Percentiles rank a stretch among this genome's conserved stretches.
Evolutionary conservation across 306 rosid species (phyloP).

Genomic region (barrel medic (Medicago truncatula)): DNA sequence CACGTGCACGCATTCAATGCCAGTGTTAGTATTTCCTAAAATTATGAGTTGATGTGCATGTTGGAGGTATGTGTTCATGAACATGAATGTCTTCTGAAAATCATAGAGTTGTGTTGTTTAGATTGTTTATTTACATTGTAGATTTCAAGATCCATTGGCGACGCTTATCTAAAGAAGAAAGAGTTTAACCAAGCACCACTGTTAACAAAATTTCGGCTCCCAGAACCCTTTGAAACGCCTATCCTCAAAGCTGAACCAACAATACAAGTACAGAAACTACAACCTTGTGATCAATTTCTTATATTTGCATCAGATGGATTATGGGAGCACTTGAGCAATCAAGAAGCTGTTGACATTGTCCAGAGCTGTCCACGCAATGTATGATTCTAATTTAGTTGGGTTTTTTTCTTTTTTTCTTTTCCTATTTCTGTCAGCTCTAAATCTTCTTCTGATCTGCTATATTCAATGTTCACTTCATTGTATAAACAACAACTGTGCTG

Average conservation of each 20-base stretch:
- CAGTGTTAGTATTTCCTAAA: slow-evolving; percentile 8
- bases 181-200: slow-evolving; percentile 89
- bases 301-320: slow-evolving; percentile 97
- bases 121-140: slow-evolving; percentile 45
- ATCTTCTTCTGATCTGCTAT: slow-evolving; percentile 11
- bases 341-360: slow-evolving; percentile 90
- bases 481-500: slow-evolving; percentile 4
- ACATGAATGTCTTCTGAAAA: slow-evolving; percentile 18
- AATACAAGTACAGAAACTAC: slow-evolving; percentile 64
- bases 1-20: background rate
- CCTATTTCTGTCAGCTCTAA: background rate
- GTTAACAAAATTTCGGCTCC: slow-evolving; percentile 74
- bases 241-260: slow-evolving; percentile 91
- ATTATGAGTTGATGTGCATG: slow-evolving; percentile 15
- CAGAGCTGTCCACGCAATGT: slow-evolving; percentile 78
- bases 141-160: slow-evolving; percentile 97
- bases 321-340: slow-evolving; percentile 93
- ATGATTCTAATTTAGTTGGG: slow-evolving; percentile 45
- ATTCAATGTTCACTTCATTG: background rate
- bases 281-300: slow-evolving; percentile 78
- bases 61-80: background rate
- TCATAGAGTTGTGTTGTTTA: slow-evolving; percentile 8
- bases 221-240: slow-evolving; percentile 74
- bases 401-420: slow-evolving; percentile 19
- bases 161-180: slow-evolving; percentile 84